Conservation (phyloP, 805 yeast genomes). For the Ogataea saltuana region DNA sequence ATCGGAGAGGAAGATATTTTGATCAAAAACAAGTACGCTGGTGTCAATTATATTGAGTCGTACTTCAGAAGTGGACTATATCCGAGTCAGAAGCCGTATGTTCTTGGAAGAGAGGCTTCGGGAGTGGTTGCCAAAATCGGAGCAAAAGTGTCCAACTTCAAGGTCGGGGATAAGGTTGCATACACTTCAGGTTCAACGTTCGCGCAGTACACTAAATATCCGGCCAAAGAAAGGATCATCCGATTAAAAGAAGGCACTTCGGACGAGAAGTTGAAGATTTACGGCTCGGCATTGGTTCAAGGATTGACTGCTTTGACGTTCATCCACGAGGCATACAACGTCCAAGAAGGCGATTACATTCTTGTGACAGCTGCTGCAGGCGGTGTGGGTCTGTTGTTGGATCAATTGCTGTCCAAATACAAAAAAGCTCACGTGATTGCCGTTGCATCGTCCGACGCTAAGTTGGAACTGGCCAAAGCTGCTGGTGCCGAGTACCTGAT, state of each 20-base stretch:
- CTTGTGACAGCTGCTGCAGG: constrained; percentile 95
- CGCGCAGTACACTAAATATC: constrained; percentile 68
- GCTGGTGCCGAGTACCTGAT: constrained; percentile 79
- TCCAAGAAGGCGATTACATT: constrained; percentile 67
- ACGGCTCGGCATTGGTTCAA: constrained; percentile 65
- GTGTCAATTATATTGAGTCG: constrained; percentile 79
- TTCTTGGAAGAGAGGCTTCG: constrained; percentile 69
- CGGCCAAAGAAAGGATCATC: constrained; percentile 38
- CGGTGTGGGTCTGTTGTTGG: constrained; percentile 78
- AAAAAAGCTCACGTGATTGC: constrained; percentile 85
- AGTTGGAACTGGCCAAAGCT: constrained; percentile 61
- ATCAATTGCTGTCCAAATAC: constrained; percentile 55
- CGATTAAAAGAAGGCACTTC: constrained; percentile 50
- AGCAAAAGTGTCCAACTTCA: constrained; percentile 48
- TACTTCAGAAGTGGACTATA: constrained; percentile 83
- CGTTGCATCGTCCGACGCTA: constrained; percentile 75
- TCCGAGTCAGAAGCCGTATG: constrained; percentile 58
- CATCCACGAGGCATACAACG: constrained; percentile 61
- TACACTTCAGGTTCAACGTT: constrained; percentile 56
- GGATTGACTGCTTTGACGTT: constrained; percentile 82
- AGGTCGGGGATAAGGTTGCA: constrained; percentile 72
- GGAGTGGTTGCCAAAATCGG: constrained; percentile 74
- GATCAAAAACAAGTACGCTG: constrained; percentile 73
- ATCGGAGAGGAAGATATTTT: constrained; percentile 59
- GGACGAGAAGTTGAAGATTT: constrained; percentile 52